Evolutionary conservation across 192 early-diverging fungal genomes (phyloP).

Genomic region (Spinellus fusiger): DNA sequence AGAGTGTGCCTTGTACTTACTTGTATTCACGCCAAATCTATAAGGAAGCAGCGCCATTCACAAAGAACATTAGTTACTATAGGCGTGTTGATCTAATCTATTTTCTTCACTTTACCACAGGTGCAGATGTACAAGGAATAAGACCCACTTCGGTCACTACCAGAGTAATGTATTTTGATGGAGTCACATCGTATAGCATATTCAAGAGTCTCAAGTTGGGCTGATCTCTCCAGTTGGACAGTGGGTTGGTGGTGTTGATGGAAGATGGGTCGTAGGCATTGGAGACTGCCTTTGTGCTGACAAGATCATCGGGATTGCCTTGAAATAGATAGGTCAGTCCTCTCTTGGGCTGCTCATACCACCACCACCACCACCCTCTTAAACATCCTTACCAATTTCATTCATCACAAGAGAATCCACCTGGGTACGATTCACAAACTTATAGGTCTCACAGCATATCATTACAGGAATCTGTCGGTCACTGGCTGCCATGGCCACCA

Average conservation of each 20-base stretch:
- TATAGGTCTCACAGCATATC: conserved; percentile 92
- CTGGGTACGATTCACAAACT: conserved; percentile 88
- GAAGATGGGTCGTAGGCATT: conserved; percentile 10
- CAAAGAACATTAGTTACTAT: background rate
- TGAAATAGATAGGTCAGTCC: conserved; percentile 21
- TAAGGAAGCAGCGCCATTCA: background rate
- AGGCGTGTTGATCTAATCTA: background rate
- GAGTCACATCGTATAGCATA: conserved; percentile 91
- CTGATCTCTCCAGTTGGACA: conserved; percentile 71
- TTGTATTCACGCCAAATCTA: conserved; percentile 42
- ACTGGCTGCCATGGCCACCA: conserved; percentile 86
- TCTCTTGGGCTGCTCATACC: background rate
- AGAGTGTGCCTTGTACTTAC: conserved; percentile 15
- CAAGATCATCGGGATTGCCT: conserved; percentile 78
- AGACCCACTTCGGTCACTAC: conserved; percentile 90
- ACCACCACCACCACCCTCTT: background rate
- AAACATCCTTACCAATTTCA: conserved; percentile 66
- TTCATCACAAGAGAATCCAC: conserved; percentile 96
- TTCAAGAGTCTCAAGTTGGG: conserved; percentile 81
- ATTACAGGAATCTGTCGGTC: conserved; percentile 91
- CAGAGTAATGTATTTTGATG: conserved; percentile 84
- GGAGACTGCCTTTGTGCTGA: conserved; percentile 36
- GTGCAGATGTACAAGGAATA: conserved; percentile 85
- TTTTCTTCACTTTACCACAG: conserved; percentile 47
- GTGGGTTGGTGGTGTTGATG: conserved; percentile 9